phyloP scores from a whole-genome alignment of 1,284 basidiomycete species.

The Ustilago shanxiensis region DNA sequence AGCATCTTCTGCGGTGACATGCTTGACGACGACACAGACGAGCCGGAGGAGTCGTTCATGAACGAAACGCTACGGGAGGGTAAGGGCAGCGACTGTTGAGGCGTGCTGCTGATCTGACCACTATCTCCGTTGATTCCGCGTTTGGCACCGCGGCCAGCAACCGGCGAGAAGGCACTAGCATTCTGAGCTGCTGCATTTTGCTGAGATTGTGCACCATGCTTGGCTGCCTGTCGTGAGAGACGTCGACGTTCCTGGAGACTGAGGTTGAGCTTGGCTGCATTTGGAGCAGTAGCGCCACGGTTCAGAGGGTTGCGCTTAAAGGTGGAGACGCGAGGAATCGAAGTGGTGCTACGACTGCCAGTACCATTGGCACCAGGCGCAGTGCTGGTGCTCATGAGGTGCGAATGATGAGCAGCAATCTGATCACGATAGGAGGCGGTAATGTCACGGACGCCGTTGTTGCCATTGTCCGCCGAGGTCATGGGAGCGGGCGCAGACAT shows the following conservation, averaged over 20 bases:
- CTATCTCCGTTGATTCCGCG: conserved; percentile 33
- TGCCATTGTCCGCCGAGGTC: not conserved
- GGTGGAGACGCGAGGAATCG: conserved; percentile 45
- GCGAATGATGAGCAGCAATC: conserved; percentile 56
- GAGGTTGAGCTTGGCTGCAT: conserved; percentile 35
- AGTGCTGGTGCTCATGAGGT: conserved; percentile 47
- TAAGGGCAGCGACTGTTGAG: conserved; percentile 18
- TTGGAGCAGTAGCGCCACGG: conserved; percentile 28
- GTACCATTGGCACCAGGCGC: conserved; percentile 14
- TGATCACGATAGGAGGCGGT: conserved; percentile 47
- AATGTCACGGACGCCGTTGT: conserved; percentile 14
- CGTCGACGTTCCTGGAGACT: conserved; percentile 63
- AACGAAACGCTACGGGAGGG: conserved; percentile 41
- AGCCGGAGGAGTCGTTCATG: conserved; percentile 44
- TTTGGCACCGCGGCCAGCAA: conserved; percentile 45
- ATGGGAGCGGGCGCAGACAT: not conserved
- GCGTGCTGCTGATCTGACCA: conserved; percentile 26
- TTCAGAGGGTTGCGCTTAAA: conserved; percentile 35
- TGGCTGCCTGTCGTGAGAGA: conserved; percentile 52
- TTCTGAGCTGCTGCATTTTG: conserved; percentile 9
- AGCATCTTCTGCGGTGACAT: conserved; percentile 42
- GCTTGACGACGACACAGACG: conserved; percentile 36
- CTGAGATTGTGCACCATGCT: conserved; percentile 19
- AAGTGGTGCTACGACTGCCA: conserved; percentile 30
- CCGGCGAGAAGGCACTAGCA: conserved; percentile 7